phyloP scores from a whole-genome alignment of 768 basidiomycete genomes.

The Gyrodon lividus region DNA sequence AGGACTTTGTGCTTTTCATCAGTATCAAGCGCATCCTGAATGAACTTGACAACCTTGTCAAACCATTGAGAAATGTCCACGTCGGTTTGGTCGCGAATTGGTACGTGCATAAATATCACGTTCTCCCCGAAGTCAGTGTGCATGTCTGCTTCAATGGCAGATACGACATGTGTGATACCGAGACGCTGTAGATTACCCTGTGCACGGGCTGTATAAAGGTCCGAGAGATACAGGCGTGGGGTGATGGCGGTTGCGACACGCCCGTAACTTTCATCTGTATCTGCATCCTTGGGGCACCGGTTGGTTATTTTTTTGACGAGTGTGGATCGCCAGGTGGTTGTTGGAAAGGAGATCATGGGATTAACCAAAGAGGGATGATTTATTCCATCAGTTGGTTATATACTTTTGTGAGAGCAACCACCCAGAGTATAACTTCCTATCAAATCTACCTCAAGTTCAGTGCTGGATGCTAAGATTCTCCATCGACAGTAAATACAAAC shows the following conservation, averaged over 20 bases:
- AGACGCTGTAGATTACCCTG: conserved; percentile 46
- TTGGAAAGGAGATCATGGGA: conserved; percentile 34
- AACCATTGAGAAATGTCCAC: conserved; percentile 47
- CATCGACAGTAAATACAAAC: too few species aligned
- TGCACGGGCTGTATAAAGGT: conserved; percentile 54
- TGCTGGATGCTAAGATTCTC: too few species aligned
- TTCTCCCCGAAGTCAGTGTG: conserved; percentile 19
- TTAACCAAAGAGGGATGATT: background rate
- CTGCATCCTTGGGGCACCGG: conserved; percentile 10
- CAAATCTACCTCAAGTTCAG: too few species aligned
- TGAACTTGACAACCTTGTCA: conserved; percentile 51
- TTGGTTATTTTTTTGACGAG: conserved; percentile 19
- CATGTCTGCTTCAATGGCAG: conserved; percentile 51
- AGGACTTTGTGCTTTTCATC: conserved; percentile 45
- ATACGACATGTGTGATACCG: conserved; percentile 74
- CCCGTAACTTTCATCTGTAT: conserved; percentile 12
- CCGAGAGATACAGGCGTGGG: conserved; percentile 62
- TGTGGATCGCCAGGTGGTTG: conserved; percentile 29
- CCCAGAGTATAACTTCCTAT: too few species aligned
- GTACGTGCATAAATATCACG: conserved; percentile 53
- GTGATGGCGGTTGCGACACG: conserved; percentile 35
- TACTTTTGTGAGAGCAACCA: background rate
- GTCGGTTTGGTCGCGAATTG: conserved; percentile 40
- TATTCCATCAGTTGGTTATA: conserved; percentile 13
- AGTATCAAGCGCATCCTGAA: conserved; percentile 45